These are phyloP conservation scores for Ceriops tagal DNA, from an alignment of 345 rosid genomes.

Conservation along the genomic window DNA sequence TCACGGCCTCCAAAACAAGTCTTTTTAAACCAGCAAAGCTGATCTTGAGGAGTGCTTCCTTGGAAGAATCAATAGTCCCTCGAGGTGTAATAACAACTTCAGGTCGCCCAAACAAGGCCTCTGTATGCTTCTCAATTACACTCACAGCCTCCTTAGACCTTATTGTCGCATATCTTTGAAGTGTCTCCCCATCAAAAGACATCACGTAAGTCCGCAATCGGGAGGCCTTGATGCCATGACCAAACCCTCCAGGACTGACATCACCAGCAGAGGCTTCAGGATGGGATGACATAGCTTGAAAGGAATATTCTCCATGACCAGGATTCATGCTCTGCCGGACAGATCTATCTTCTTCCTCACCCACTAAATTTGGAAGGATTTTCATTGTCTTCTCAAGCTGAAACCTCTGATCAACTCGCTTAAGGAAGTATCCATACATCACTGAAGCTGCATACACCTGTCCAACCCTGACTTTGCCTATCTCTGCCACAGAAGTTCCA, in stretches of 20 bases:
- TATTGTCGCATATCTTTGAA: slow-evolving; percentile 82
- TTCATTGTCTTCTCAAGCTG: slow-evolving; percentile 97
- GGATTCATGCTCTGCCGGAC: slow-evolving; percentile 32
- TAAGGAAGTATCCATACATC: slow-evolving; percentile 95
- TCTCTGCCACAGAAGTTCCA: slow-evolving; percentile 54
- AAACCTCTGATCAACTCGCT: slow-evolving; percentile 87
- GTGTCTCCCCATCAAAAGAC: slow-evolving; percentile 92
- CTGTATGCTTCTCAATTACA: slow-evolving; percentile 94
- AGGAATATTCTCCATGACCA: slow-evolving; percentile 25
- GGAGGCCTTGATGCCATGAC: slow-evolving; percentile 58
- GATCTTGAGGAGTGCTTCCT: slow-evolving; percentile 66
- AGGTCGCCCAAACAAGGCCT: slow-evolving; percentile 88
- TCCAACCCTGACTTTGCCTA: slow-evolving; percentile 84
- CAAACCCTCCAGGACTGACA: slow-evolving; percentile 51
- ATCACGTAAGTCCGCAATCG: slow-evolving; percentile 73
- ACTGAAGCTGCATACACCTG: slow-evolving; percentile 98
- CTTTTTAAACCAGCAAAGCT: slow-evolving; percentile 86
- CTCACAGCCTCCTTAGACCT: slow-evolving; percentile 88
- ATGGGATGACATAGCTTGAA: slow-evolving; percentile 44
- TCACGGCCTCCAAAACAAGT: slow-evolving; percentile 93
- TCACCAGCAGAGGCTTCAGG: slow-evolving; percentile 64
- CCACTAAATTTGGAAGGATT: slow-evolving; percentile 51
- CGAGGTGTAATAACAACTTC: slow-evolving; percentile 67
- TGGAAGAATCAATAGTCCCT: slow-evolving; percentile 68
- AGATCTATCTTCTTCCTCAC: slow-evolving; percentile 30